Percentiles rank a stretch among this genome's conserved stretches.
Conservation (phyloP, 2,329 filamentous ascomycete genomes). For the Dactylellina drechsleri region DNA sequence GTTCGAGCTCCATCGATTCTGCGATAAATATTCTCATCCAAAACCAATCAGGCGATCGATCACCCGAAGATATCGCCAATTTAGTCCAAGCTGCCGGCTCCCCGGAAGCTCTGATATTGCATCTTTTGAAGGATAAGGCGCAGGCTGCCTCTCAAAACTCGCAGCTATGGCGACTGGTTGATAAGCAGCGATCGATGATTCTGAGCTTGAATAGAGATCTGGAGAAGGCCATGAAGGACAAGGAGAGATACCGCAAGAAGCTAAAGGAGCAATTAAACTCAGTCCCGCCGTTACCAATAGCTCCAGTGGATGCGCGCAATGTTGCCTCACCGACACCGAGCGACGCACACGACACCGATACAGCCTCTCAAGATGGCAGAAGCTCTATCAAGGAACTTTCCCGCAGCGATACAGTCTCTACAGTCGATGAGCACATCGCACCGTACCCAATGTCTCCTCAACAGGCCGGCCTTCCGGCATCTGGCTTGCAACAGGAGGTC, state of each 20-base stretch:
- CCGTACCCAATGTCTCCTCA: slow-evolving; percentile 51
- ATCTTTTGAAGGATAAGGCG: slow-evolving; percentile 89
- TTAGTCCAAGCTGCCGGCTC: slow-evolving; percentile 87
- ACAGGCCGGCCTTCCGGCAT: slow-evolving; percentile 15
- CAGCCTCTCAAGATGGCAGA: slow-evolving; percentile 56
- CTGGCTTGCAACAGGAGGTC: slow-evolving; percentile 26
- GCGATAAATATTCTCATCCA: slow-evolving; percentile 75
- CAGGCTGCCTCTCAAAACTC: slow-evolving; percentile 87
- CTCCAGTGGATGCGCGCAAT: slow-evolving; percentile 44
- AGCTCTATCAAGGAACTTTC: slow-evolving; percentile 42
- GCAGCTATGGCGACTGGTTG: slow-evolving; percentile 93
- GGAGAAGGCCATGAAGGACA: slow-evolving; percentile 89
- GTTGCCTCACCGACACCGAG: slow-evolving; percentile 59
- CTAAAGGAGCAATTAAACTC: slow-evolving; percentile 76
- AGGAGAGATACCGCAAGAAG: slow-evolving; percentile 91
- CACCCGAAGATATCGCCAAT: slow-evolving; percentile 77
- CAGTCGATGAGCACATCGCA: slow-evolving; percentile 38
- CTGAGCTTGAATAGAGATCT: slow-evolving; percentile 93
- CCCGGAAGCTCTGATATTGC: slow-evolving; percentile 85
- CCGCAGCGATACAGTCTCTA: slow-evolving; percentile 44
- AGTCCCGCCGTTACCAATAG: slow-evolving; percentile 61
- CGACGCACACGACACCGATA: slow-evolving; percentile 58
- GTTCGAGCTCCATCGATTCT: slow-evolving; percentile 91
- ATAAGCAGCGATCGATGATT: slow-evolving; percentile 95
- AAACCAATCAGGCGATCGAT: slow-evolving; percentile 64